Evolutionary conservation across 305 asterid genomes (phyloP), one percentile per base, ranked within the genome.

Genomic region (Nicotiana rustica): DNA sequence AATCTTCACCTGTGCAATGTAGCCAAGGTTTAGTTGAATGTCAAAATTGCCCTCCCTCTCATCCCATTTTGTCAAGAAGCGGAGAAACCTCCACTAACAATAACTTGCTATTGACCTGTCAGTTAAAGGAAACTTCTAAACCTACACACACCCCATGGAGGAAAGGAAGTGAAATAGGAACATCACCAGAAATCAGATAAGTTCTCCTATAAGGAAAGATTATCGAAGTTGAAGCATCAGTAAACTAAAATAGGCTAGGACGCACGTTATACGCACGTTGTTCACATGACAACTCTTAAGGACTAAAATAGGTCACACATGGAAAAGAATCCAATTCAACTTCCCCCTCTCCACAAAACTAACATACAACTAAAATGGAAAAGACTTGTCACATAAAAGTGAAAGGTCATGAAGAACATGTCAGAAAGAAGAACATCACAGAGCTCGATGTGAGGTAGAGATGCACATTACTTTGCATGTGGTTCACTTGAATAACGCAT

Each of bases 401-500:
- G 78, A 25, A 25, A 25, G 35, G 57, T 60, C 64, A n/a, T 57
- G 73, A 61, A 75, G 73, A 76, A 44, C 66, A 36, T 68, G 59
- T 79, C 82, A 65, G 76, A 41, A 69, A 82, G 78, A 78, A 44
- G 33, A 29, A n/a, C 56, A 84, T 56, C 55, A 35, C 60, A 66
- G 62, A 71, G 44, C 59, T 70, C 10, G 15, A 70, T 70, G 78
- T 25, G 44, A 70, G 78, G 61, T 21, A 83, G 67, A 89, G 79
- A 85, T 82, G 67, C 47, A 85, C 78, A 85, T 90, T 96, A 96
- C 99, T 91, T 96, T 67, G 98, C 98, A 87, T 91, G 99, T 68
- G 97, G 98, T 90, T 96, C 99, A 60, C 95, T 93, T 65, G 98
- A 94, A 91, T 96, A 96, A 49, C 98, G 95, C 99, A 96, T 91